These are phyloP conservation scores for Populus nigra DNA, from an alignment of 345 rosid genomes.

Conservation along the genomic window DNA sequence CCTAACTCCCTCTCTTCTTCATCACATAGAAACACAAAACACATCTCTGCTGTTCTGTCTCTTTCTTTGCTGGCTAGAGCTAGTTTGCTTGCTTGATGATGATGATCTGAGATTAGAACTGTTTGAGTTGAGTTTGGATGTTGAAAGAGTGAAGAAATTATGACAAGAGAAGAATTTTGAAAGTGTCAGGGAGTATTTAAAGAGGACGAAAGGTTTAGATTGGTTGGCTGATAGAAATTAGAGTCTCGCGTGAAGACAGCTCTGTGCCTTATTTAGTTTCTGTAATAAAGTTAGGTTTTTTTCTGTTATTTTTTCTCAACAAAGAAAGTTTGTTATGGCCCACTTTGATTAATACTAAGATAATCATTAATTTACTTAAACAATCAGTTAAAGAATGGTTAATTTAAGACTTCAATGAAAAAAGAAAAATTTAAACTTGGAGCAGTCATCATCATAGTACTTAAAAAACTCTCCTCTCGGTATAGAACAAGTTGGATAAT, in stretches of 20 bases:
- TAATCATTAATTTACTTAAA: background rate
- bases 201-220: background rate
- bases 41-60: background rate
- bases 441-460: too few relatives aligned
- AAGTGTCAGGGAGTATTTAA: background rate
- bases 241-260: background rate
- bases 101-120: background rate
- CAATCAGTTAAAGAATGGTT: too few relatives aligned
- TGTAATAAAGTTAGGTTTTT: background rate
- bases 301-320: background rate
- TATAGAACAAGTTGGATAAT: too few relatives aligned
- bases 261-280: background rate
- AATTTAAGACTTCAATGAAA: too few relatives aligned
- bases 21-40: constrained; percentile 12
- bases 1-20: constrained; percentile 21
- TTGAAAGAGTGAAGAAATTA: background rate
- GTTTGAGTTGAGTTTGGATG: background rate
- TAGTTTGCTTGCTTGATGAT: background rate
- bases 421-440: too few relatives aligned
- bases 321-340: background rate
- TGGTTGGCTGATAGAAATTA: background rate
- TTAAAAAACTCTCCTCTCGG: too few relatives aligned
- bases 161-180: too few relatives aligned
- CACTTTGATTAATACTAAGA: background rate
- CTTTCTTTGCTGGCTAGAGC: background rate